These are phyloP conservation scores for Aspergillus funiculosus DNA, from an alignment of 495 filamentous ascomycete species.

Conservation along the genomic window DNA sequence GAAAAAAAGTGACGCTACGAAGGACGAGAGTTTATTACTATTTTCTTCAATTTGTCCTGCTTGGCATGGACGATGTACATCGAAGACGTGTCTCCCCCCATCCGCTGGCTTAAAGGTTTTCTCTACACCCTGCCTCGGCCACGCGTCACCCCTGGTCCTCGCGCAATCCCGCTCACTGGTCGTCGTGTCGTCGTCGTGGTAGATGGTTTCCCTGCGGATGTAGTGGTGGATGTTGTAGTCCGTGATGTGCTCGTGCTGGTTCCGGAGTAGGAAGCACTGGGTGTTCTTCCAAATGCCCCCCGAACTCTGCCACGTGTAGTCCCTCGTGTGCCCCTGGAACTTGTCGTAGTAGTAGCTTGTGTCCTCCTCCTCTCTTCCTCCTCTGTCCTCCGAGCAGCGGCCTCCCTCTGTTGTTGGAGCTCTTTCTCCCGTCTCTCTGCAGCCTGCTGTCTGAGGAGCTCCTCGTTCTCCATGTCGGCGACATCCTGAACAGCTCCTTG, in stretches of 20 bases:
- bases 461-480: slow-evolving; percentile 74
- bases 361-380: slow-evolving; percentile 60
- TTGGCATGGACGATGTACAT: not conserved
- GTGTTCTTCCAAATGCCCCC: slow-evolving; percentile 44
- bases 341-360: slow-evolving; percentile 42
- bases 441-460: slow-evolving; percentile 60
- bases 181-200: slow-evolving; percentile 40
- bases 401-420: slow-evolving; percentile 68
- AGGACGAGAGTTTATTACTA: slow-evolving; percentile 4
- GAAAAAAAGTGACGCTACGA: no score
- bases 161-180: slow-evolving; percentile 45
- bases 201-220: slow-evolving; percentile 20
- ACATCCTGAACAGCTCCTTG: slow-evolving; percentile 82
- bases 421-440: slow-evolving; percentile 68
- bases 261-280: slow-evolving; percentile 30
- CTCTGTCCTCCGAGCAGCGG: slow-evolving; percentile 60
- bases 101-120: not conserved
- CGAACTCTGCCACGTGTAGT: slow-evolving; percentile 40
- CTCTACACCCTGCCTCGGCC: slow-evolving; percentile 35
- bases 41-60: slow-evolving; percentile 15
- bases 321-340: slow-evolving; percentile 43
- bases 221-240: slow-evolving; percentile 15
- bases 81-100: not conserved
- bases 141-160: slow-evolving; percentile 40
- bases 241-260: slow-evolving; percentile 27